Base-by-base conservation (phyloP, 306 rosid species). In the Gillenia trifoliata region DNA sequence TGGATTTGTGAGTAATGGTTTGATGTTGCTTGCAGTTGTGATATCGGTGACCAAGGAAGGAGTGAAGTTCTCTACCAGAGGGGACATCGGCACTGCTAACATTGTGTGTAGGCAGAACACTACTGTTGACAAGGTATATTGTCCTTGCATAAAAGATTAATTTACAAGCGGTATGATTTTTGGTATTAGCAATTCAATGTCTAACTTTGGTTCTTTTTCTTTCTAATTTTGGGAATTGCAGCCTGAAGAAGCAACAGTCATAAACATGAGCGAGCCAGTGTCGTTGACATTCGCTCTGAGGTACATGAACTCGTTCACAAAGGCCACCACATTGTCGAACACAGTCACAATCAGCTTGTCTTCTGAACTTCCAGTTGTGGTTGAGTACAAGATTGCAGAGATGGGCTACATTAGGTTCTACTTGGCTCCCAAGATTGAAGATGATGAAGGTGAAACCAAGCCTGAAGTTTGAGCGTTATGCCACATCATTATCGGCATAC, bases 351-450 rank as follows among this genome's bases (percentile, higher is more conserved):
- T 87, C 79, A 84, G 90, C 81, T 68, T 86, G 74, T 82, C 90
- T 9, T 86, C 90, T 0, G 88, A 84, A 19, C 73, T 95, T 28
- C 98, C 98, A 3, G 98, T 47, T 78, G 85, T 84, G 26, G 90
- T 87, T 49, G 90, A 87, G 83, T 87, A 87, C 83, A 87, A 82
- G 79, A 87, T 87, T 71, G 90, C 90, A 31, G 90, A 87, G 83
- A 84, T 87, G 90, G 90, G 90, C n/a, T 82, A 87, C 36, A 75
- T 87, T 66, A 82, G 99, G 54, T 95, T 92, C 79, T 95, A 95
- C 83, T 76, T 95, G 89, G 99, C 98, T 61, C 98, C 99, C 19
- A 92, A 90, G 88, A 82, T 95, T 30, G 99, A 95, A 79, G 98
- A 95, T 55, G 98, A 95, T 0, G 99, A 92, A 73, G 88, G 74